phyloP scores from a whole-genome alignment of 148 eudicot genomes.

The Silene conica region DNA sequence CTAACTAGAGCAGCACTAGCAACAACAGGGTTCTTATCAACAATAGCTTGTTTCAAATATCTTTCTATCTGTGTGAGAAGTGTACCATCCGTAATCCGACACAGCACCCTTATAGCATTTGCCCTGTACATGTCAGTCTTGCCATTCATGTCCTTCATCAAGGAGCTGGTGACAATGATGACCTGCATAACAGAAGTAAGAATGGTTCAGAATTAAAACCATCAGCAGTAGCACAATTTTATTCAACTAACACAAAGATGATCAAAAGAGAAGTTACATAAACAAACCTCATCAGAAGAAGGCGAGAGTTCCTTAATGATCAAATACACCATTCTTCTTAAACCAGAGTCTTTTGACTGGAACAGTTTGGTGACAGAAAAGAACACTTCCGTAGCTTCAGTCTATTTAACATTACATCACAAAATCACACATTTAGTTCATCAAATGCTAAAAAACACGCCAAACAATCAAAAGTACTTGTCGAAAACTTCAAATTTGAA shows the following conservation, averaged over 20 bases:
- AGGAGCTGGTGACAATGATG: slow-evolving; percentile 88
- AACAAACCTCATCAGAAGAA: slow-evolving; percentile 79
- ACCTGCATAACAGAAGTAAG: slow-evolving; percentile 40
- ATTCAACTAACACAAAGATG: too few relatives aligned
- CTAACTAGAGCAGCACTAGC: slow-evolving; percentile 98
- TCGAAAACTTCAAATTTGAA: background rate
- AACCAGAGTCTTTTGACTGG: slow-evolving; percentile 72
- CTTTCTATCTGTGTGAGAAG: slow-evolving; percentile 97
- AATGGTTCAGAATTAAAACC: slow-evolving; percentile 18
- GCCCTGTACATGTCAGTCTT: slow-evolving; percentile 96
- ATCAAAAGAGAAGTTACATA: background rate
- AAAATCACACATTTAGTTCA: slow-evolving; percentile 1
- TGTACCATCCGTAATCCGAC: slow-evolving; percentile 86
- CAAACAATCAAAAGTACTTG: background rate
- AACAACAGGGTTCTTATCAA: slow-evolving; percentile 97
- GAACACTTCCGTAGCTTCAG: slow-evolving; percentile 92
- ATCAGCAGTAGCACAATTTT: background rate
- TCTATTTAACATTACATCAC: slow-evolving; percentile 33
- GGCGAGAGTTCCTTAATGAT: slow-evolving; percentile 95
- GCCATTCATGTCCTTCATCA: slow-evolving; percentile 99
- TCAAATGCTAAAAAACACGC: background rate
- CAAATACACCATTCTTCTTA: slow-evolving; percentile 94
- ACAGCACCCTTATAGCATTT: slow-evolving; percentile 92
- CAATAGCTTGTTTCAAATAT: slow-evolving; percentile 91
- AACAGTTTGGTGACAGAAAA: slow-evolving; percentile 86